These are phyloP conservation scores for Sanghuangporus baumii DNA, from an alignment of 1,284 basidiomycete genomes.

Conservation along the genomic window DNA sequence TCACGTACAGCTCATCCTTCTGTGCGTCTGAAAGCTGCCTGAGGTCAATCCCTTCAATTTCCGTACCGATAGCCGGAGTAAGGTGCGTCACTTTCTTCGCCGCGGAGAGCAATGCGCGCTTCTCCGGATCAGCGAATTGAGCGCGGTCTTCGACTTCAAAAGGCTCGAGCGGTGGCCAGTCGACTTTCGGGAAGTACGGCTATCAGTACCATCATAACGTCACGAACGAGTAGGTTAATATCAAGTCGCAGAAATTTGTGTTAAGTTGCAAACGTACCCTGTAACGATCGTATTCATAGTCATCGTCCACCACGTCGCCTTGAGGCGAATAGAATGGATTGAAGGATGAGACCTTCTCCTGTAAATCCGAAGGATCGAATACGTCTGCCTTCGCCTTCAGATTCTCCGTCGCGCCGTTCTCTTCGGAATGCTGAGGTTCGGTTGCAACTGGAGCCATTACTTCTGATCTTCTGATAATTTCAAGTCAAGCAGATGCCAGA, in stretches of 20 bases:
- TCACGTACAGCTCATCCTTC: constrained; percentile 22
- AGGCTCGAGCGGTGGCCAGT: constrained; percentile 60
- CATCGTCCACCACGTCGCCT: constrained; percentile 43
- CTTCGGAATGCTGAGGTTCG: neutral
- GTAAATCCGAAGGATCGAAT: constrained; percentile 7
- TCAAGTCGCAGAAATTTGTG: neutral
- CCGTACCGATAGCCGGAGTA: constrained; percentile 22
- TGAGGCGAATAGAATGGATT: constrained; percentile 68
- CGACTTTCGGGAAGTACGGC: constrained; percentile 60
- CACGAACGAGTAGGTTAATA: neutral
- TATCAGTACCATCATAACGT: constrained; percentile 24
- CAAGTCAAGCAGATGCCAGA: neutral
- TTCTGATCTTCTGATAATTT: neutral
- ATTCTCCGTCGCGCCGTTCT: neutral
- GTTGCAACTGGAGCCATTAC: constrained; percentile 18
- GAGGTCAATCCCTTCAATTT: constrained; percentile 22
- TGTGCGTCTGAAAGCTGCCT: constrained; percentile 20
- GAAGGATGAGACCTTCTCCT: constrained; percentile 30
- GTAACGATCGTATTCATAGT: constrained; percentile 56
- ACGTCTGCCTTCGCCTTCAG: constrained; percentile 6
- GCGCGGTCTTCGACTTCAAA: constrained; percentile 60
- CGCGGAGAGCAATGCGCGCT: constrained; percentile 20
- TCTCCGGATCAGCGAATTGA: constrained; percentile 25
- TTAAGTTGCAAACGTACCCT: constrained; percentile 38
- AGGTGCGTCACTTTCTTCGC: constrained; percentile 22